These are phyloP conservation scores for Lactarius vividus DNA, from an alignment of 768 basidiomycete genomes.

Conservation along the genomic window DNA sequence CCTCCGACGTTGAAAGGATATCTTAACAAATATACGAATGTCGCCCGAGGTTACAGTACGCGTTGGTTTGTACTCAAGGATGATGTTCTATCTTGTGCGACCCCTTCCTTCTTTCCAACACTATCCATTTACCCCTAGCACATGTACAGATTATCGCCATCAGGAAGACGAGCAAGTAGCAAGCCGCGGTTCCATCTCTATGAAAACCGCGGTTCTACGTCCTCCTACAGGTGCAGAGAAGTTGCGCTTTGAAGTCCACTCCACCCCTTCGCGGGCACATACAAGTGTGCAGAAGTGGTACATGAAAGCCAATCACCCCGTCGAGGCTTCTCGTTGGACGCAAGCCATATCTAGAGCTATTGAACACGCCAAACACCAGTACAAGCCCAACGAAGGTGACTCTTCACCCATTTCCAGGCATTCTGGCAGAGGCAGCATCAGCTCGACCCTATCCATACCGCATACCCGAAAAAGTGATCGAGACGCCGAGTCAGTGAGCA, in stretches of 20 bases:
- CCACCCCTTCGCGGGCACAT: constrained; percentile 49
- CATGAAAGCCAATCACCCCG: constrained; percentile 81
- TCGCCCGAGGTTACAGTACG: constrained; percentile 84
- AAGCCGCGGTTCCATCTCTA: constrained; percentile 82
- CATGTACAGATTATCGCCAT: constrained; percentile 64
- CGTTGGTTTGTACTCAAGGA: constrained; percentile 91
- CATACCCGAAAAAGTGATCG: constrained; percentile 12
- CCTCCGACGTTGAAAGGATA: constrained; percentile 71
- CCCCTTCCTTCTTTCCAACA: neutral
- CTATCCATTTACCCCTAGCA: neutral
- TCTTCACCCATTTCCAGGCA: constrained; percentile 31
- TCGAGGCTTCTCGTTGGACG: constrained; percentile 87
- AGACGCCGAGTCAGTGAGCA: constrained; percentile 28
- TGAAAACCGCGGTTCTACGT: constrained; percentile 73
- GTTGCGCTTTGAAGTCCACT: constrained; percentile 80
- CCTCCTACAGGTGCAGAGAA: constrained; percentile 50
- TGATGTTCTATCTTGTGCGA: constrained; percentile 81
- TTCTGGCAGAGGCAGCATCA: constrained; percentile 19
- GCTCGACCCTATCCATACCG: constrained; percentile 19
- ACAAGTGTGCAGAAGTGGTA: constrained; percentile 69
- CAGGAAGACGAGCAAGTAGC: constrained; percentile 88
- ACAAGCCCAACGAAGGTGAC: constrained; percentile 43
- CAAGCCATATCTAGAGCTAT: constrained; percentile 71
- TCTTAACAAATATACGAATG: constrained; percentile 89
- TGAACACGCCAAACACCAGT: constrained; percentile 59